A percentile compares a stretch with the other conserved stretches of the same genome.
Evolutionary conservation across 129 eudicot species (phyloP).

Genomic region (Flaveria brownii): DNA sequence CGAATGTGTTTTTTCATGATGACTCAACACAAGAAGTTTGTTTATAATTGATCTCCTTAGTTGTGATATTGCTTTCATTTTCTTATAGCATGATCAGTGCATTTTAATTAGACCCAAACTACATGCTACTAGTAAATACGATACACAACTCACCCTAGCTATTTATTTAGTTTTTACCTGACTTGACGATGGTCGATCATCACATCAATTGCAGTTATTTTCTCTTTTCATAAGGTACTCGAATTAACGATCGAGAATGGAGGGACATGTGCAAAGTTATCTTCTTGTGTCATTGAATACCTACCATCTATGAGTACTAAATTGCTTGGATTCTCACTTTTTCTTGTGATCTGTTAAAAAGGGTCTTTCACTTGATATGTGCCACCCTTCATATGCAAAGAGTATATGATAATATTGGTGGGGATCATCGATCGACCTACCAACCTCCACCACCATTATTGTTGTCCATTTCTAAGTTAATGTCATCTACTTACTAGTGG

Average conservation of each 20-base stretch:
- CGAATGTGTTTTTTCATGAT: not conserved
- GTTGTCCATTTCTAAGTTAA: constrained; percentile 28
- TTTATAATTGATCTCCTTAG: constrained; percentile 26
- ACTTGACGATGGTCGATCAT: too few species aligned
- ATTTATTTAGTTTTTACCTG: too few species aligned
- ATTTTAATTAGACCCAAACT: too few species aligned
- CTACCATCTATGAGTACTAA: constrained; percentile 15
- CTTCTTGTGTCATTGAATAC: constrained; percentile 32
- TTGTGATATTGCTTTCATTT: not conserved
- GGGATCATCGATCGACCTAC: constrained; percentile 32
- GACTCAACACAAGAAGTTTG: constrained; percentile 17
- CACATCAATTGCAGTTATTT: too few species aligned
- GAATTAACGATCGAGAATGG: constrained; percentile 16
- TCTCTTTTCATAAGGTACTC: not conserved
- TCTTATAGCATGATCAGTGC: not conserved
- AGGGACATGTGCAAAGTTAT: constrained; percentile 29
- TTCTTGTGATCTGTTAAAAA: constrained; percentile 21
- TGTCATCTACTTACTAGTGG: constrained; percentile 25
- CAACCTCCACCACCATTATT: constrained; percentile 26
- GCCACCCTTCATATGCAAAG: constrained; percentile 18
- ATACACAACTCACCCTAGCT: too few species aligned
- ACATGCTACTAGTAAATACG: too few species aligned
- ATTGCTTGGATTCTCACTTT: constrained; percentile 9
- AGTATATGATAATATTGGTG: not conserved
- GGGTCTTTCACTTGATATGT: constrained; percentile 22